Evolutionary conservation across 495 filamentous ascomycete species (phyloP).

Genomic region (Xylaria cubensis): DNA sequence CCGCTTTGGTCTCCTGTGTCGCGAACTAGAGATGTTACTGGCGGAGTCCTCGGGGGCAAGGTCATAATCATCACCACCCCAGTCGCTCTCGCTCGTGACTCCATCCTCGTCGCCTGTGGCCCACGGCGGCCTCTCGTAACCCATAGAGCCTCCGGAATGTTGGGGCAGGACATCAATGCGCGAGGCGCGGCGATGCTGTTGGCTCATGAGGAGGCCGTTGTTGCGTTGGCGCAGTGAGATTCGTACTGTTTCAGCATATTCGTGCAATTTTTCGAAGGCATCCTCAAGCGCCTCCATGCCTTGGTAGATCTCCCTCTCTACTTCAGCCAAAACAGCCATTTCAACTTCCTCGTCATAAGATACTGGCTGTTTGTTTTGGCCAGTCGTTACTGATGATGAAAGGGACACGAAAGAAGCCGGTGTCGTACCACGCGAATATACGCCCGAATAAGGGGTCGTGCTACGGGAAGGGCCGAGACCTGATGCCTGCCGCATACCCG

Average conservation of each 20-base stretch:
- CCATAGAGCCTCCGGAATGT: conserved; percentile 41
- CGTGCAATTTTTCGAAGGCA: conserved; percentile 91
- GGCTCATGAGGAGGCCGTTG: conserved; percentile 77
- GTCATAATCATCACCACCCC: conserved; percentile 73
- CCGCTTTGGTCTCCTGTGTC: conserved; percentile 72
- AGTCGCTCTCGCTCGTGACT: conserved; percentile 63
- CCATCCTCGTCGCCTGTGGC: conserved; percentile 51
- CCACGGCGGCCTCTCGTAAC: conserved; percentile 52
- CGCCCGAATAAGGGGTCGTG: conserved; percentile 42
- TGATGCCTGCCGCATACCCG: conserved; percentile 33
- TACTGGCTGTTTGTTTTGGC: conserved; percentile 59
- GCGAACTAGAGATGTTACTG: conserved; percentile 83
- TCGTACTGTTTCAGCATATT: conserved; percentile 81
- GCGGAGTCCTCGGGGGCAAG: conserved; percentile 78
- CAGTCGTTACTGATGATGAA: conserved; percentile 45
- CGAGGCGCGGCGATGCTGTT: conserved; percentile 69
- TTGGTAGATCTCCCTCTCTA: conserved; percentile 90
- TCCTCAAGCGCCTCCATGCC: conserved; percentile 96
- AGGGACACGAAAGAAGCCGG: conserved; percentile 55
- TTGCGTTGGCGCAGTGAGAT: conserved; percentile 77
- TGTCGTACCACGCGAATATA: conserved; percentile 42
- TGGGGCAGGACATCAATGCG: conserved; percentile 55
- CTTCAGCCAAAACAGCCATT: conserved; percentile 83
- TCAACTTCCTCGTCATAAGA: conserved; percentile 94
- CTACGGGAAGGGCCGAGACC: conserved; percentile 46